These are phyloP conservation scores for Geotrichum carabidarum DNA, from an alignment of 1,139 yeast genomes.

Conservation along the genomic window DNA sequence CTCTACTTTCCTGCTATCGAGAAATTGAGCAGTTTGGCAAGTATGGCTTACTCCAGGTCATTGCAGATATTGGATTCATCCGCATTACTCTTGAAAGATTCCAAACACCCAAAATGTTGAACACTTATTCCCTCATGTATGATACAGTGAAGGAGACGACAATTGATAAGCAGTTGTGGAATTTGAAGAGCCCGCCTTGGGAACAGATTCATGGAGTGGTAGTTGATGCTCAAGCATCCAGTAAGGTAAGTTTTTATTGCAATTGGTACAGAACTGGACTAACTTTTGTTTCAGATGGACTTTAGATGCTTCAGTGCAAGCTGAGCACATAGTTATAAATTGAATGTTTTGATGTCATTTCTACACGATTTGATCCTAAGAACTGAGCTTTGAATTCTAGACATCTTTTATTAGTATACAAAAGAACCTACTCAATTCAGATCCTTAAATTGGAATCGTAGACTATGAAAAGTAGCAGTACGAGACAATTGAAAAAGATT, in stretches of 20 bases:
- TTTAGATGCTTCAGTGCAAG: slow-evolving; percentile 15
- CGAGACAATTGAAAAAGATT: too few species aligned
- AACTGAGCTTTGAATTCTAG: too few species aligned
- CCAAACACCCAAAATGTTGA: slow-evolving; percentile 32
- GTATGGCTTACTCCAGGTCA: slow-evolving; percentile 39
- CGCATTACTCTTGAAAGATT: slow-evolving; percentile 34
- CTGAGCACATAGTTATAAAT: neutral
- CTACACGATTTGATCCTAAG: too few species aligned
- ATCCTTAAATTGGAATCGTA: too few species aligned
- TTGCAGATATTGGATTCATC: slow-evolving; percentile 41
- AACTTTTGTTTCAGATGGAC: slow-evolving; percentile 6
- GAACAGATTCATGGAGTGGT: slow-evolving; percentile 27
- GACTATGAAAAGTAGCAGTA: too few species aligned
- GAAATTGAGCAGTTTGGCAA: slow-evolving; percentile 38
- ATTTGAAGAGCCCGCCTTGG: slow-evolving; percentile 28
- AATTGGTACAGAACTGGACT: neutral
- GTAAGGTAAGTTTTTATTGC: slow-evolving; percentile 7
- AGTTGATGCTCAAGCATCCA: slow-evolving; percentile 21
- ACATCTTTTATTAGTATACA: too few species aligned
- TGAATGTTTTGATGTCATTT: too few species aligned
- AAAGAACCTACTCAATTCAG: too few species aligned
- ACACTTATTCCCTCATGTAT: slow-evolving; percentile 32
- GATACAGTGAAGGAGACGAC: slow-evolving; percentile 31
- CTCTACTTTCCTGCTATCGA: slow-evolving; percentile 44
- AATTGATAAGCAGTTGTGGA: slow-evolving; percentile 28